These are phyloP conservation scores for Rhododendron griersonianum DNA, from an alignment of 148 eudicot genomes.

Conservation along the genomic window DNA sequence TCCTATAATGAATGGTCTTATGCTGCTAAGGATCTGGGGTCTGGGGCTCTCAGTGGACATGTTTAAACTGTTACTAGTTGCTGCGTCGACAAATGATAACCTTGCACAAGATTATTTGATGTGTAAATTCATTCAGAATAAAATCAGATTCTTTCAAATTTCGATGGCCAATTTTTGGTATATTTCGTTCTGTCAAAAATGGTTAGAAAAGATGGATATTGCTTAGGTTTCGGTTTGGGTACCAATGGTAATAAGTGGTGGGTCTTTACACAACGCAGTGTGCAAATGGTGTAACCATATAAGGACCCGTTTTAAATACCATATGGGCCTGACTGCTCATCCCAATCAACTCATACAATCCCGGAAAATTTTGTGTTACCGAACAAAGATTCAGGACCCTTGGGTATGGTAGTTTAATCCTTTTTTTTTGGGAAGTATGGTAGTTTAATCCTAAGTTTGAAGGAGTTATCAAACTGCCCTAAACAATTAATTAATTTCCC, in stretches of 20 bases:
- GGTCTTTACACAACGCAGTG: too few species aligned
- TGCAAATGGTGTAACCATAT: too few species aligned
- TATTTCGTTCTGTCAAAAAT: not conserved
- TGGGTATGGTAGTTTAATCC: not conserved
- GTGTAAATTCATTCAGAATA: not conserved
- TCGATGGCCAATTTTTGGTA: not conserved
- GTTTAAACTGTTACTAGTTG: not conserved
- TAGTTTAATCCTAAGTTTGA: too few species aligned
- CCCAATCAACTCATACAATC: too few species aligned
- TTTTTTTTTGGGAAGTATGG: too few species aligned
- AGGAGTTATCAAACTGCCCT: too few species aligned
- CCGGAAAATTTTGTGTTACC: too few species aligned
- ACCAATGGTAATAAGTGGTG: not conserved
- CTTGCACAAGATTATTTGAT: not conserved
- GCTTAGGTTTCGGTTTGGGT: not conserved
- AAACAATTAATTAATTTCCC: too few species aligned
- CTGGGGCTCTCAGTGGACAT: not conserved
- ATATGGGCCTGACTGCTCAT: too few species aligned
- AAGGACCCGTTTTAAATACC: too few species aligned
- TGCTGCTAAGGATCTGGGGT: not conserved
- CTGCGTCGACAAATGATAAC: not conserved
- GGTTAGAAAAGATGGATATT: too few species aligned
- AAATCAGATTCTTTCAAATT: not conserved
- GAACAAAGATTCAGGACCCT: too few species aligned
- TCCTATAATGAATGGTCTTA: not conserved